A percentile compares a stretch with the other conserved stretches of the same genome.
Evolutionary conservation across 768 basidiomycete genomes (phyloP).

Genomic region (Trametes coccinea): DNA sequence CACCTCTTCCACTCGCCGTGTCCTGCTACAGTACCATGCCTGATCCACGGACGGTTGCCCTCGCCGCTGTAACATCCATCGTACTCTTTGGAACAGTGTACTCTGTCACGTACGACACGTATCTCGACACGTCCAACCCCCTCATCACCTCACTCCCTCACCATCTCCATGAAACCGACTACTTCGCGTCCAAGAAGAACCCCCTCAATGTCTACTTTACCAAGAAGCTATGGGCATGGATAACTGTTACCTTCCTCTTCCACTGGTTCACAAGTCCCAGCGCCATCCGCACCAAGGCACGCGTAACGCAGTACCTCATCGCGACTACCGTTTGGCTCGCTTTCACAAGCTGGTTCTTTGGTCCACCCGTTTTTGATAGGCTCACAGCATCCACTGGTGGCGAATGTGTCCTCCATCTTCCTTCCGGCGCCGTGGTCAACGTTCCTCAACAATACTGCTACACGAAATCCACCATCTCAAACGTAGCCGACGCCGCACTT

Average conservation of each 20-base stretch:
- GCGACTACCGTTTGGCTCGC: constrained; percentile 69
- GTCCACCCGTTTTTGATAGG: constrained; percentile 73
- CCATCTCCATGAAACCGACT: constrained; percentile 58
- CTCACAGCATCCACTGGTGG: constrained; percentile 68
- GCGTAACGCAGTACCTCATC: constrained; percentile 53
- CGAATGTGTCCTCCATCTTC: constrained; percentile 69
- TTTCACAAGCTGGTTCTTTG: constrained; percentile 89
- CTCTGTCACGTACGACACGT: constrained; percentile 64
- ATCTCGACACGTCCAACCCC: constrained; percentile 84
- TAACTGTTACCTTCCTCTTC: constrained; percentile 62
- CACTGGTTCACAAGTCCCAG: constrained; percentile 60
- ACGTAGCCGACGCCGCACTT: constrained; percentile 60
- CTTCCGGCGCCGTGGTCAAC: constrained; percentile 50
- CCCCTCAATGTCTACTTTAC: constrained; percentile 83
- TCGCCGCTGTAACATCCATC: constrained; percentile 45
- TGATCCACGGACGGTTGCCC: constrained; percentile 28
- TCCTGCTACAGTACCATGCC: constrained; percentile 10
- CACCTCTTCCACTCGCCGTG: too few relatives aligned
- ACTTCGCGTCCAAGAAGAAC: constrained; percentile 83
- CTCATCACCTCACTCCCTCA: constrained; percentile 69
- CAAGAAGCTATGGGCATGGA: constrained; percentile 93
- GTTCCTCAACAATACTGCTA: constrained; percentile 63
- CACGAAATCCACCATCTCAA: constrained; percentile 50
- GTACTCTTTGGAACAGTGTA: constrained; percentile 64
- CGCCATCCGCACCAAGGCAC: constrained; percentile 39